phyloP scores from a whole-genome alignment of 1,284 basidiomycete genomes.

The Puccinia polysora region DNA sequence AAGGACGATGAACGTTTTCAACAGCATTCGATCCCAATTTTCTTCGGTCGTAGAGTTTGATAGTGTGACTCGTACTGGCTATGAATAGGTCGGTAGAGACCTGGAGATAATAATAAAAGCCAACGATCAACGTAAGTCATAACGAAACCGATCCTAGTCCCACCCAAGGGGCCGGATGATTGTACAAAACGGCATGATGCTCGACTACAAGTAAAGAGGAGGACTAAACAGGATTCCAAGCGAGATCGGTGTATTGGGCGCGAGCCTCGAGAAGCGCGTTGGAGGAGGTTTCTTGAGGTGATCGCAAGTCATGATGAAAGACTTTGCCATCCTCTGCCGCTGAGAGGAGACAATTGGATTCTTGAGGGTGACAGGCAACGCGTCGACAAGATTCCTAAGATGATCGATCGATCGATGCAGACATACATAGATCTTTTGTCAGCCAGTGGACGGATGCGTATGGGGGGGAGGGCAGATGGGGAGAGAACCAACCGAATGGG shows the following conservation, averaged over 20 bases:
- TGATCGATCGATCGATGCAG: neutral
- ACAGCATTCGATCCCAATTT: constrained; percentile 11
- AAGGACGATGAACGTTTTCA: neutral
- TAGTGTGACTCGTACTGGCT: constrained; percentile 10
- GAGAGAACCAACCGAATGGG: constrained; percentile 14
- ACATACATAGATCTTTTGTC: no score
- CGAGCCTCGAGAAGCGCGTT: neutral
- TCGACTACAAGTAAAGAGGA: neutral
- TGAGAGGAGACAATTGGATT: constrained; percentile 11
- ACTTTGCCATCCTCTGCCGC: constrained; percentile 31
- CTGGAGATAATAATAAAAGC: no score
- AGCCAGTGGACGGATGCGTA: no score
- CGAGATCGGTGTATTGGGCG: constrained; percentile 21
- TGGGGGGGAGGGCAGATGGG: neutral
- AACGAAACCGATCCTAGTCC: no score
- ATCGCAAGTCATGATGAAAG: constrained; percentile 11
- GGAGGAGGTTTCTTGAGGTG: neutral
- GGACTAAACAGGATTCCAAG: constrained; percentile 32
- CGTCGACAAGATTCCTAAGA: constrained; percentile 25
- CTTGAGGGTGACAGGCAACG: constrained; percentile 30
- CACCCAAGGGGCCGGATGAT: no score
- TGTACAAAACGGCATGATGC: no score
- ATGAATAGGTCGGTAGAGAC: constrained; percentile 30
- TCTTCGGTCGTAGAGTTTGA: constrained; percentile 29
- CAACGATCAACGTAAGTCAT: no score